A percentile compares a stretch with the other conserved stretches of the same genome.
Conservation (phyloP, 75 land plant species). For the Selaginella tamariscina region DNA sequence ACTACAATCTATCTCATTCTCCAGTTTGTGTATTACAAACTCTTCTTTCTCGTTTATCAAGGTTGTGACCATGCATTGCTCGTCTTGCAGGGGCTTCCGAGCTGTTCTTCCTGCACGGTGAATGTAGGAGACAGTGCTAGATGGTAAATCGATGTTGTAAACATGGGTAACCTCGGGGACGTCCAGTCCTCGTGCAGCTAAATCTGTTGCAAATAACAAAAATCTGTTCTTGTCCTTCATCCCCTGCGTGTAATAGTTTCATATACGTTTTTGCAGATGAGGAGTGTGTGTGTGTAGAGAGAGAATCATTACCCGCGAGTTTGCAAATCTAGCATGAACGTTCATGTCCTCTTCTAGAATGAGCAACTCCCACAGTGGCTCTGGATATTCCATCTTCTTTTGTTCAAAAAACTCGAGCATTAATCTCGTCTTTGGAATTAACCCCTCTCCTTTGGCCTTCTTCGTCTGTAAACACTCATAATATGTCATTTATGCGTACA, state of each 20-base stretch:
- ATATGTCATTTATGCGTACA: too few species aligned
- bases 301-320: neutral
- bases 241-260: conserved; percentile 39
- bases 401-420: conserved; percentile 41
- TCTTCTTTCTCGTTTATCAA: conserved; percentile 55
- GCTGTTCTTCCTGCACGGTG: conserved; percentile 92
- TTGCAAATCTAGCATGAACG: conserved; percentile 34
- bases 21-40: conserved; percentile 65
- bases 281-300: neutral
- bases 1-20: conserved; percentile 49
- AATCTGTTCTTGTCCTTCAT: conserved; percentile 34
- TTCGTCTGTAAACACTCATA: neutral
- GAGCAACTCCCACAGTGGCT: conserved; percentile 25
- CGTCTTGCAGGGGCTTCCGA: conserved; percentile 60
- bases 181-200: conserved; percentile 85
- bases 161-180: conserved; percentile 84
- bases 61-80: conserved; percentile 48
- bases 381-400: conserved; percentile 7
- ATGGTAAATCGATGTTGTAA: conserved; percentile 85
- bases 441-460: conserved; percentile 32
- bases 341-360: conserved; percentile 70
- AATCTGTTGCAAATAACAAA: conserved; percentile 73
- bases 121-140: conserved; percentile 56
- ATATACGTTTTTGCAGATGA: neutral
- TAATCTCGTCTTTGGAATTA: conserved; percentile 35